Evolutionary conservation across 1,139 yeast genomes (phyloP), one percentile per base, ranked within the genome.

Genomic region (Kodamaea derodonti): DNA sequence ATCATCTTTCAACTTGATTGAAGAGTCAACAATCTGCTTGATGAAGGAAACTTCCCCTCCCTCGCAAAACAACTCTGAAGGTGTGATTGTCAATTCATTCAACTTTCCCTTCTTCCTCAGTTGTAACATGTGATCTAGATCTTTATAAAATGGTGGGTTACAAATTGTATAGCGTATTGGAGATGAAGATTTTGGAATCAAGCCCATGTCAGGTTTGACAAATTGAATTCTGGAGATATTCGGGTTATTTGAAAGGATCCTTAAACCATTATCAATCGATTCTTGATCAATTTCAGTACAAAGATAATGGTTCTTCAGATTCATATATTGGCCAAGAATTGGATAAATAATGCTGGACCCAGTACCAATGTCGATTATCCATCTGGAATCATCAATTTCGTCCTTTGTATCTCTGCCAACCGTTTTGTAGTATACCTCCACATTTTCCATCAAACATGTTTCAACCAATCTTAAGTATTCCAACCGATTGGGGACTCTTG

Each of bases 61-160:
- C 3, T 34, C 34, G 22, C 41, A 43, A 15, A 30, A 40, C 18
- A 52, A 38, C 29, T 53, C 58, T 3, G 38, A 26, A 11, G 32
- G 32, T n/a, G 37, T 22, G 14, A 46, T 50, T 2, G 32, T 29
- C 16, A 51, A 35, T 13, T 36, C 40, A 31, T 39, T 39, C 7
- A 35, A 39, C 20, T 47, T 41, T 2, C 31, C 25, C 8, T 32
- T 12, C 31, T 53, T 53, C 24, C 14, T 15, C 4, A 12, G 17
- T 15, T 40, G 38, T 5, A 14, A 20, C 24, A 46, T 34, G 9
- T 53, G 54, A 4, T 34, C 30, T 4, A 11, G 14, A 24, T 37
- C 32, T 12, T 28, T 24, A 38, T 52, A 53, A 29, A 53, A 53
- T 6, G 58, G 58, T 3, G 58, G 58, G 30, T 53, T 53, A 39